Base-by-base conservation (phyloP, 352 stramenopile species). In the Pythium grandisporangium region DNA sequence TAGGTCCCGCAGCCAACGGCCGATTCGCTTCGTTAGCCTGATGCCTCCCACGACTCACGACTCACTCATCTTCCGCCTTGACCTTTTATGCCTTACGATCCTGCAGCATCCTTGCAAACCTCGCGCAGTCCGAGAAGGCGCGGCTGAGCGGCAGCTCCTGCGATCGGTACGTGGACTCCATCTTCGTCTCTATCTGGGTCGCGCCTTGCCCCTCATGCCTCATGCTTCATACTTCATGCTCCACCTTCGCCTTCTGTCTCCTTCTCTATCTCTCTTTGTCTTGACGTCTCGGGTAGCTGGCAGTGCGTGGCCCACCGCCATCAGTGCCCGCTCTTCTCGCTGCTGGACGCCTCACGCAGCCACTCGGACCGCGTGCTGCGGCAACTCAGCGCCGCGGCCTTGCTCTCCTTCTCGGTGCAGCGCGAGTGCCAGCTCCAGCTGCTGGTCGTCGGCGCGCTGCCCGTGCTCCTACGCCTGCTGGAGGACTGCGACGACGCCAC, bases 381-480 rank as follows among this genome's bases (percentile, higher is more conserved):
- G 20, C 58, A 63, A 35, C 35, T 84, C 12, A 71, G 66, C 12
- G 66, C 65, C 1, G 70, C 72, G 2, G 66, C 76, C 3, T 26
- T 85, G 32, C 54, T 86, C 4, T 65, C 71, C 14, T 89, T 75
- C 49, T 85, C 70, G 13, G 58, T 79, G 12, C 70, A 89, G 19
- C 80, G 66, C 37, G 68, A 84, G 41, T 89, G 76, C 8, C 72
- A 85, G 19, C 33, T 63, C n/a, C 72, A 89, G n/a, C 42, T 89
- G 11, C 72, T 86, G 45, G 44, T 47, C 4, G 46, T 89, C 26
- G 55, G 47, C 7, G 66, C 57, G 5, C 49, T 84, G 8, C 37
- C 63, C 2, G 40, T 70, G 12, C 58, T 89, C 3, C 48, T 86
- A 12, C 60, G 48, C 3, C 42, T 84, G 4, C 56, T 86, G 6